Conservation (phyloP, 1,284 basidiomycete species). For the Rhodotorula glutinis region DNA sequence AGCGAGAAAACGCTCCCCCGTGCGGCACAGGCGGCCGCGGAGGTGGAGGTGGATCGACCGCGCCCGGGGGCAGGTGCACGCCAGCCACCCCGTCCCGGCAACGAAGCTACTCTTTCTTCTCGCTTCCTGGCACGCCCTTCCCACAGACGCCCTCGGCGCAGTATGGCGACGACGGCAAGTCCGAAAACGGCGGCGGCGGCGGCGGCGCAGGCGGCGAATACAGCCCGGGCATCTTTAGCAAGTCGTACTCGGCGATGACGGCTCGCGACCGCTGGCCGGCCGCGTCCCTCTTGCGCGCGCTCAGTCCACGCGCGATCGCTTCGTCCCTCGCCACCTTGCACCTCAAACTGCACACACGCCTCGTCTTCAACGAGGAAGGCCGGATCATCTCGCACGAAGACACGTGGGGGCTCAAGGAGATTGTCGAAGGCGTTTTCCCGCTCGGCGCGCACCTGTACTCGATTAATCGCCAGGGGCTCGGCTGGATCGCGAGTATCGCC, state of each 20-base stretch:
- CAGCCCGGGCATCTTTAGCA: slow-evolving; percentile 23
- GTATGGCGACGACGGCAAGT: background rate
- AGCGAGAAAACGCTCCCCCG: slow-evolving; percentile 15
- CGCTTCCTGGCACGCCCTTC: slow-evolving; percentile 31
- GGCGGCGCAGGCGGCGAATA: no score
- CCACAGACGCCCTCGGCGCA: slow-evolving; percentile 20
- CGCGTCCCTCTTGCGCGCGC: slow-evolving; percentile 7
- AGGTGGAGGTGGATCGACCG: background rate
- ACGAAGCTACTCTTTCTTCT: slow-evolving; percentile 36
- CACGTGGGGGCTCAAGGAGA: slow-evolving; percentile 34
- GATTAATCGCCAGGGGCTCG: slow-evolving; percentile 29
- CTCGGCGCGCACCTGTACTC: slow-evolving; percentile 28
- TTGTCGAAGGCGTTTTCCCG: slow-evolving; percentile 39
- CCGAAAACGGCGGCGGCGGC: background rate
- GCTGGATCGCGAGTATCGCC: slow-evolving; percentile 19
- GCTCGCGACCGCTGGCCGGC: slow-evolving; percentile 15
- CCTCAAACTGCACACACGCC: slow-evolving; percentile 33
- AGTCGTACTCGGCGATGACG: slow-evolving; percentile 16
- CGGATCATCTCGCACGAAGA: slow-evolving; percentile 37
- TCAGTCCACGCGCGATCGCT: slow-evolving; percentile 27
- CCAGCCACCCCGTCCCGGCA: slow-evolving; percentile 15
- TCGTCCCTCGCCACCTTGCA: slow-evolving; percentile 28
- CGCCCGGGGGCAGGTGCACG: background rate
- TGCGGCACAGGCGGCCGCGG: background rate
- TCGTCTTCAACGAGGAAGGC: slow-evolving; percentile 37